Base-by-base conservation (phyloP, 1,284 basidiomycete species). In the Trichosporon inkin region DNA sequence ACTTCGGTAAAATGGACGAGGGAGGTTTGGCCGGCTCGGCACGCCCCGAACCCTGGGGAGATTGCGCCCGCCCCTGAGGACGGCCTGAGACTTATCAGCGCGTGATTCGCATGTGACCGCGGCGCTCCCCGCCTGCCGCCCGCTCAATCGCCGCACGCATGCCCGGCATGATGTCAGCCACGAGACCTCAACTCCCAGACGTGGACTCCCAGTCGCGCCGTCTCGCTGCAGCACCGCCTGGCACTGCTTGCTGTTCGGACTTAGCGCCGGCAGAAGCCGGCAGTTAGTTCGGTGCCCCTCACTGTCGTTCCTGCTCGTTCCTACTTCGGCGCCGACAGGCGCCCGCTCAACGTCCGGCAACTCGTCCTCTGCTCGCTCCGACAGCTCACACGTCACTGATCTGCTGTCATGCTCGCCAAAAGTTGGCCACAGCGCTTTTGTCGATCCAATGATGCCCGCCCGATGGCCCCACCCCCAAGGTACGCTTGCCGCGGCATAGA, bases 31-130 rank as follows among this genome's bases (percentile, higher is more conserved):
- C 44, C 44, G 44, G 44, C 22, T 49, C 44, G 44, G 44, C 44
- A 49, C 22, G 44, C 22, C 7, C 13, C 10, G 13, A 7, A 49
- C 44, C 44, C 44, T 49, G 44, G 28, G 28, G 28, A 32, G 28
- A 32, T 32, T 32, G 8, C 28, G 28, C 28, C 28, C 28, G 4
- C 8, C 28, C 28, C 28, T 32, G 28, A 32, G 4, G 22, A 13
- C 13, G 10, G 22, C 44, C 44, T 49, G 44, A 32, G 22, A 32
- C 14, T 28, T 28, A 28, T 13, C 24, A 28, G 44, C 44, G 44
- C 44, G 44, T 49, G 44, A 49, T 49, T 49, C 44, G 44, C 44
- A 49, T 49, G 44, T 49, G 44, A 49, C 44, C 44, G 17, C 41
- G 41, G 14, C 40, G 11, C 4, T 17, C 16, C 40, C 40, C 40